Evolutionary conservation across 192 early-diverging fungal species (phyloP).

Genomic region (Geosiphon pyriformis): DNA sequence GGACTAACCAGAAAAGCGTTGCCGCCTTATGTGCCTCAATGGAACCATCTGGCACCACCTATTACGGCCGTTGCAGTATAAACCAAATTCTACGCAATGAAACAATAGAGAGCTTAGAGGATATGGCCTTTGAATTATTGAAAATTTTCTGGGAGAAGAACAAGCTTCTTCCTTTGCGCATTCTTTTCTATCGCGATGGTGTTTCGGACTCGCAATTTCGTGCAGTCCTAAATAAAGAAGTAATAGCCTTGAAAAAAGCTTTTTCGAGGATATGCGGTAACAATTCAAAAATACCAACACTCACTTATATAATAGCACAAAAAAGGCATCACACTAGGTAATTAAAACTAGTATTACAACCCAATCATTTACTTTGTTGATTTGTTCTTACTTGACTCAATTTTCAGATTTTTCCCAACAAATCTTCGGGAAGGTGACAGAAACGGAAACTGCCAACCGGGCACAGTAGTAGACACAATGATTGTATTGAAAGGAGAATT

Average conservation of each 20-base stretch:
- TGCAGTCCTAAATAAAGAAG: slow-evolving; percentile 67
- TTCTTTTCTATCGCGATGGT: slow-evolving; percentile 89
- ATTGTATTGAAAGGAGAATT: slow-evolving; percentile 74
- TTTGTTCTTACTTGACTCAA: neutral
- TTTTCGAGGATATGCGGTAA: slow-evolving; percentile 51
- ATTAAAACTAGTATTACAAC: neutral
- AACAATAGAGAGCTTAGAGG: slow-evolving; percentile 63
- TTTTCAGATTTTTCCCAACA: slow-evolving; percentile 62
- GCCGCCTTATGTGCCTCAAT: slow-evolving; percentile 67
- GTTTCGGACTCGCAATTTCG: slow-evolving; percentile 83
- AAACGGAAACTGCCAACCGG: slow-evolving; percentile 74
- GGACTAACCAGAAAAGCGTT: slow-evolving; percentile 57
- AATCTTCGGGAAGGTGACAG: slow-evolving; percentile 60
- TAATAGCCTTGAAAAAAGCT: slow-evolving; percentile 58
- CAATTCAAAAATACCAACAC: slow-evolving; percentile 58
- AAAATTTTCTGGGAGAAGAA: slow-evolving; percentile 56
- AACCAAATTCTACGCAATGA: slow-evolving; percentile 59
- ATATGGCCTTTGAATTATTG: slow-evolving; percentile 60
- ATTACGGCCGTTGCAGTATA: slow-evolving; percentile 54
- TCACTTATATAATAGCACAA: slow-evolving; percentile 81
- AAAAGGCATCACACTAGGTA: slow-evolving; percentile 82
- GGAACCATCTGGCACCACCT: slow-evolving; percentile 55
- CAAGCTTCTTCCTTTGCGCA: slow-evolving; percentile 66
- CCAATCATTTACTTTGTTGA: neutral
- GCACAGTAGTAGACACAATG: slow-evolving; percentile 70